Evolutionary conservation across 345 rosid genomes (phyloP).

Genomic region (Moricandia arvensis): DNA sequence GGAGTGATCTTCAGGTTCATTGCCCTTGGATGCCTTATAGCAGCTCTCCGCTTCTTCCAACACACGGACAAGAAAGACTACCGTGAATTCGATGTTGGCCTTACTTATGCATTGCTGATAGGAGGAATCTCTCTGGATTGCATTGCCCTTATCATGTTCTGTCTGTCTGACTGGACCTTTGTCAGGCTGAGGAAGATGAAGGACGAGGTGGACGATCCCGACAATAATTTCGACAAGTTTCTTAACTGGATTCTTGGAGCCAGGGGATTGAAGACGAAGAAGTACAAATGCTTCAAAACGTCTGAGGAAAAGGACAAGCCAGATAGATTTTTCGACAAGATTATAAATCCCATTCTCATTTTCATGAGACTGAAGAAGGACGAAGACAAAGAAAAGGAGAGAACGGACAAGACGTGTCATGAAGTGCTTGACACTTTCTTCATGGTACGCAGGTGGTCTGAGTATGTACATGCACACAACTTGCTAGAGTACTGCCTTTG

Average conservation of each 20-base stretch:
- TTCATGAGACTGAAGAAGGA: neutral
- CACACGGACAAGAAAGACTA: neutral
- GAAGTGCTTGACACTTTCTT: constrained; percentile 36
- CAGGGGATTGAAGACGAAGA: constrained; percentile 6
- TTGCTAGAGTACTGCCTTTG: constrained; percentile 50
- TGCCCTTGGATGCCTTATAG: constrained; percentile 4
- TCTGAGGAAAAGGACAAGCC: no score
- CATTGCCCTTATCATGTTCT: constrained; percentile 45
- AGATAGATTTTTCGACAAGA: no score
- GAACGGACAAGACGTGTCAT: neutral
- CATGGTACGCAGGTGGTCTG: constrained; percentile 54
- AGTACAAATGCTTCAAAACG: neutral
- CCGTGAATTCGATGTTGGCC: constrained; percentile 23
- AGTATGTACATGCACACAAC: constrained; percentile 45
- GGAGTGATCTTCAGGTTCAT: constrained; percentile 33
- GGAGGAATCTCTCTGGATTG: constrained; percentile 38
- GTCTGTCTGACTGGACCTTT: constrained; percentile 61
- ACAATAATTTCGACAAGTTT: neutral
- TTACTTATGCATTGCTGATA: constrained; percentile 39
- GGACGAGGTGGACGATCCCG: constrained; percentile 2
- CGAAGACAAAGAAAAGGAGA: neutral
- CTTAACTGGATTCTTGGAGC: constrained; percentile 26
- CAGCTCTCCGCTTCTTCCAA: constrained; percentile 16
- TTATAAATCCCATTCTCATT: neutral
- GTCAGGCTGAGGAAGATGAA: constrained; percentile 27